These are phyloP conservation scores for Betula pendula DNA, from an alignment of 306 rosid species.

Conservation along the genomic window DNA sequence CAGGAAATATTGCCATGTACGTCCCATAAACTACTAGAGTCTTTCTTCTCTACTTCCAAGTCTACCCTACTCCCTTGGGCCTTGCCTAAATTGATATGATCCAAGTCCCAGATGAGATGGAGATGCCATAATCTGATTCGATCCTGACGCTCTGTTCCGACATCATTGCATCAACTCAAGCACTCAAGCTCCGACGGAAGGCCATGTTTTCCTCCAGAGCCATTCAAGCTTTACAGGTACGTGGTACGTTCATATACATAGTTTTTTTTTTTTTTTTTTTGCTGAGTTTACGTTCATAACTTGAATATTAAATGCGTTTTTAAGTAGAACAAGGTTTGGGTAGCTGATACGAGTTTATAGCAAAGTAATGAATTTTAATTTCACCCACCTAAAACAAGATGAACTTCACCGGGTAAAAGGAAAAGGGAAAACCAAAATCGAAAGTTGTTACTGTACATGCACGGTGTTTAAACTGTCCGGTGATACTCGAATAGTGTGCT, in stretches of 20 bases:
- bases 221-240: not conserved
- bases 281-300: too few species aligned
- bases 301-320: not conserved
- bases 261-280: not conserved
- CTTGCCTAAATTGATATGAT: not conserved
- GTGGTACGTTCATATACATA: not conserved
- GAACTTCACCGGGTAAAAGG: not conserved
- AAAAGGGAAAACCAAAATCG: not conserved
- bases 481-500: not conserved
- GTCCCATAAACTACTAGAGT: not conserved
- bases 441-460: not conserved
- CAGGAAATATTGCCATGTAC: not conserved
- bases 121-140: not conserved
- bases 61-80: not conserved
- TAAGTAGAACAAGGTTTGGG: not conserved
- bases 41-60: not conserved
- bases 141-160: not conserved
- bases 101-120: not conserved
- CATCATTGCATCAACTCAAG: not conserved
- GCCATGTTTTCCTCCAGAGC: not conserved
- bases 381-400: not conserved
- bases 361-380: too few species aligned
- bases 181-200: too few species aligned
- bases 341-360: too few species aligned
- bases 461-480: not conserved